Percentiles rank a stretch among this genome's conserved stretches.
Evolutionary conservation across 306 rosid species (phyloP).

Genomic region (Prinsepia uniflora): DNA sequence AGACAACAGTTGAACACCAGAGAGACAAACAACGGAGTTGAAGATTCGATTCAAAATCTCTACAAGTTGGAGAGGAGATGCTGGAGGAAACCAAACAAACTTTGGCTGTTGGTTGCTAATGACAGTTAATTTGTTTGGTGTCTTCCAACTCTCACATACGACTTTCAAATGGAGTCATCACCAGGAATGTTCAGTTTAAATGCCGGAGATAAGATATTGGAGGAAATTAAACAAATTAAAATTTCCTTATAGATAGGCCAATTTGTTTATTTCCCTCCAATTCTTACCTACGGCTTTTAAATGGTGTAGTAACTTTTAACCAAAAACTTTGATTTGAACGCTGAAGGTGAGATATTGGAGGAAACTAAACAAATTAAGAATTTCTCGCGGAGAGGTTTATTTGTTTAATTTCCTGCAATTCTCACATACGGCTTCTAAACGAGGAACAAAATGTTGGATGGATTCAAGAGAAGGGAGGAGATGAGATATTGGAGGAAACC

Average conservation of each 20-base stretch:
- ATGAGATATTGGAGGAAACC: slow-evolving; percentile 10
- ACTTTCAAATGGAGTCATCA: background rate
- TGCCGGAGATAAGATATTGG: slow-evolving; percentile 6
- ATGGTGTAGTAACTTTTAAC: background rate
- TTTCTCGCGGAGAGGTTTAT: background rate
- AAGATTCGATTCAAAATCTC: background rate
- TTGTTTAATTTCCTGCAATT: slow-evolving; percentile 1
- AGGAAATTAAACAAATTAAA: slow-evolving; percentile 1
- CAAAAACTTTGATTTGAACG: background rate
- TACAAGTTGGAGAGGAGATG: slow-evolving; percentile 5
- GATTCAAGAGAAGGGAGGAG: background rate
- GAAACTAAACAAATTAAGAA: background rate
- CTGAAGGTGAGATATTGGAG: background rate
- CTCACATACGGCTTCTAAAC: background rate
- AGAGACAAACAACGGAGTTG: background rate
- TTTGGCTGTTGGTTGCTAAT: background rate
- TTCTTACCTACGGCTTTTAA: background rate
- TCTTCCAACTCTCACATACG: slow-evolving; percentile 1
- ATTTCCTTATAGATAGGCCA: background rate
- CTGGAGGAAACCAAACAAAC: slow-evolving; percentile 17
- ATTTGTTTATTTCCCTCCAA: slow-evolving; percentile 1
- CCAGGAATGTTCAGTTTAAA: background rate
- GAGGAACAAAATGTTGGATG: background rate
- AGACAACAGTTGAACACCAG: background rate
- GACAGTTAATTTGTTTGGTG: background rate